A percentile compares a stretch with the other conserved stretches of the same genome.
These are phyloP conservation scores for Cryphonectria japonica DNA, from an alignment of 2,329 filamentous ascomycete species.

Conservation along the genomic window DNA sequence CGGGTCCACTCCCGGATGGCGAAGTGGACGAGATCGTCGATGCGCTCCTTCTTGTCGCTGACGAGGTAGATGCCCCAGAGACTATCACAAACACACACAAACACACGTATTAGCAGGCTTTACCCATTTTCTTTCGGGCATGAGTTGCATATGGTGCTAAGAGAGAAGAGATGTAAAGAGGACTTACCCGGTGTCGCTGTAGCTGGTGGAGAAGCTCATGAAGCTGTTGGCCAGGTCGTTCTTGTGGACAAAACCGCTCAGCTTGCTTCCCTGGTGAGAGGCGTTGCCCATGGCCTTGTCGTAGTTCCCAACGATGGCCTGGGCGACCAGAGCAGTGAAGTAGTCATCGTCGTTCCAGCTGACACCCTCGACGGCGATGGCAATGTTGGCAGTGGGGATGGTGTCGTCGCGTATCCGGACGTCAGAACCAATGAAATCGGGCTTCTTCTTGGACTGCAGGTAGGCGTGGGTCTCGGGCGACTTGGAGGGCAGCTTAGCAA, in stretches of 20 bases:
- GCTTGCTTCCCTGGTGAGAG: slow-evolving; percentile 96
- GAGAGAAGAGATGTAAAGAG: neutral
- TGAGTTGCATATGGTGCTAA: neutral
- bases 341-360: slow-evolving; percentile 99
- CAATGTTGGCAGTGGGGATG: slow-evolving; percentile 94
- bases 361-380: slow-evolving; percentile 97
- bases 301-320: slow-evolving; percentile 99
- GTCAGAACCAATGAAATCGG: slow-evolving; percentile 96
- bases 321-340: slow-evolving; percentile 95
- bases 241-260: slow-evolving; percentile 92
- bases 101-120: slow-evolving; percentile 34
- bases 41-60: slow-evolving; percentile 80
- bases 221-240: slow-evolving; percentile 98
- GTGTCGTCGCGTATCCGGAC: slow-evolving; percentile 95
- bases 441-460: slow-evolving; percentile 80
- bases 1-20: slow-evolving; percentile 97
- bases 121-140: too few relatives aligned
- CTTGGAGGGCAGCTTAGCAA: slow-evolving; percentile 75
- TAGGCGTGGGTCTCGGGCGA: slow-evolving; percentile 76
- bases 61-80: slow-evolving; percentile 99
- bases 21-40: slow-evolving; percentile 98
- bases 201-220: slow-evolving; percentile 99
- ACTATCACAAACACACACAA: slow-evolving; percentile 53
- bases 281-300: slow-evolving; percentile 98
- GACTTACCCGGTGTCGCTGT: slow-evolving; percentile 96